These are phyloP conservation scores for Populus tremula DNA, from an alignment of 345 rosid species.

Conservation along the genomic window DNA sequence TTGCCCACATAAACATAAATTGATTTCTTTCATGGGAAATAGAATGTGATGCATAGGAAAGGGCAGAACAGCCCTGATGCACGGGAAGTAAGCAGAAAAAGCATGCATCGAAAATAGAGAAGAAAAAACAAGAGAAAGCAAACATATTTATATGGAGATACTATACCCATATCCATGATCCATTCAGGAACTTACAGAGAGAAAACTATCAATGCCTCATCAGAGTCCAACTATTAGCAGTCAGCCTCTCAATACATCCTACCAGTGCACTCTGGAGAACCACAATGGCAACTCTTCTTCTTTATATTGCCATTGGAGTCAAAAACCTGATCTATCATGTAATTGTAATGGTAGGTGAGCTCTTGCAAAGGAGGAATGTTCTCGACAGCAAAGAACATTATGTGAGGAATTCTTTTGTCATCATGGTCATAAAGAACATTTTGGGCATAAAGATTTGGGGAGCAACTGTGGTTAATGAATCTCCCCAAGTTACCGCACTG, in stretches of 20 bases:
- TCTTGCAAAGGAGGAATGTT: slow-evolving; percentile 91
- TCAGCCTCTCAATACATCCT: slow-evolving; percentile 63
- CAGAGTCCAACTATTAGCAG: not conserved
- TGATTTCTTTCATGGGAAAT: no score
- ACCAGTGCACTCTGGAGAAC: slow-evolving; percentile 69
- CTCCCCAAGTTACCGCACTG: slow-evolving; percentile 68
- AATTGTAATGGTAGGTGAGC: slow-evolving; percentile 78
- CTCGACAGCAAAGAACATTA: slow-evolving; percentile 81
- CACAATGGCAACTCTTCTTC: slow-evolving; percentile 70
- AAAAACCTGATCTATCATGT: slow-evolving; percentile 53
- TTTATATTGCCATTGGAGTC: slow-evolving; percentile 67
- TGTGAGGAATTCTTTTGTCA: slow-evolving; percentile 73
- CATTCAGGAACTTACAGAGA: slow-evolving; percentile 4
- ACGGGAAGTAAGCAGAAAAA: no score
- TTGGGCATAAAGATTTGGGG: slow-evolving; percentile 90
- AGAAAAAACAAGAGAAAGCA: no score
- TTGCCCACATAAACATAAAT: no score
- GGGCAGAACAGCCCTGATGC: no score
- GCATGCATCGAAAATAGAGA: no score
- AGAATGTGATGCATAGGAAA: no score
- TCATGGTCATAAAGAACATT: slow-evolving; percentile 75
- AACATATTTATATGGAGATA: not conserved
- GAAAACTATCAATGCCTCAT: not conserved
- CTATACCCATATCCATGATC: not conserved
- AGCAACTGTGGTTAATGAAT: slow-evolving; percentile 87